phyloP scores from a whole-genome alignment of 2,329 filamentous ascomycete genomes.

The Huntiella moniliformis region DNA sequence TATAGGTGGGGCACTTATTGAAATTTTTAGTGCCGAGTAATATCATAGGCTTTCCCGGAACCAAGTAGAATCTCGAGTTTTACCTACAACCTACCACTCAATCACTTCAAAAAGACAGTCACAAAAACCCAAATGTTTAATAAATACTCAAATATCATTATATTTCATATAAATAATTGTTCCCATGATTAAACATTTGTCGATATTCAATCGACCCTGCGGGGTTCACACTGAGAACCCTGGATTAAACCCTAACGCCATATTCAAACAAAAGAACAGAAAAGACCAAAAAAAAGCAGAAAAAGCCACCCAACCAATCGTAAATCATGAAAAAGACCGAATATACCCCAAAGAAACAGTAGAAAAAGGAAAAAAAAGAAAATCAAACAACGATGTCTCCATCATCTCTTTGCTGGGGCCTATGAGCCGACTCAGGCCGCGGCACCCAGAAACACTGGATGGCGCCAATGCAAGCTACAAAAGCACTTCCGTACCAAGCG shows the following conservation, averaged over 20 bases:
- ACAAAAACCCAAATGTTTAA: neutral
- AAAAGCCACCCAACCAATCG: neutral
- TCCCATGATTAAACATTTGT: neutral
- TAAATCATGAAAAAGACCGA: neutral
- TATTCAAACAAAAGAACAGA: neutral
- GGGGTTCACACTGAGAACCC: too few relatives aligned
- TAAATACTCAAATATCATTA: neutral
- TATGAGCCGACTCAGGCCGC: constrained; percentile 14
- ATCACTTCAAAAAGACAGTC: neutral
- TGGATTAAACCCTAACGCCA: too few relatives aligned
- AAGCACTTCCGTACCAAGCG: constrained; percentile 43
- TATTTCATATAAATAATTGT: neutral
- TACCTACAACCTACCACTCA: neutral
- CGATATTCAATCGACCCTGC: too few relatives aligned
- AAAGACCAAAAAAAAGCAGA: neutral
- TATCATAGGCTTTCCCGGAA: neutral
- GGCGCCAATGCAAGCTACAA: constrained; percentile 36
- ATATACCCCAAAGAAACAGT: neutral
- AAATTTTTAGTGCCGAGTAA: neutral
- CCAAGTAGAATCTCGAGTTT: neutral
- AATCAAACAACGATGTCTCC: neutral
- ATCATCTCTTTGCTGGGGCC: constrained; percentile 15
- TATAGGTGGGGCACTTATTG: neutral
- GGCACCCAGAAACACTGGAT: constrained; percentile 40
- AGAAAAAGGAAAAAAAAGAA: neutral